Base-by-base conservation (phyloP, 208 protist genomes). In the Leishmania tropica region DNA sequence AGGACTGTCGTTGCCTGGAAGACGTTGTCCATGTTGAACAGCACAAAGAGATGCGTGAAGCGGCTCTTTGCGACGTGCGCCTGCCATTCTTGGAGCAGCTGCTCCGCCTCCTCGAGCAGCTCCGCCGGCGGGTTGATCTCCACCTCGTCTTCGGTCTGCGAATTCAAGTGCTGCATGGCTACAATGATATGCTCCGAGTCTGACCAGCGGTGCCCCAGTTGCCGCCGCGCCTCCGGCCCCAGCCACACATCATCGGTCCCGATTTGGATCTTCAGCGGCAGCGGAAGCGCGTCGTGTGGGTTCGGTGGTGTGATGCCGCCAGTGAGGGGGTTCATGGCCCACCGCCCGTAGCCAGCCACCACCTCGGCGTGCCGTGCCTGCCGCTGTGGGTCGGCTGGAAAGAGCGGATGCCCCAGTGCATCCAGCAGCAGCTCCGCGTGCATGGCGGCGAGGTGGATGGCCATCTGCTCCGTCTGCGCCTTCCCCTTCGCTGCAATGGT, bases 371-470 rank as follows among this genome's bases (percentile, higher is more conserved):
- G 93, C 65, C 83, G 81, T 11, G 85, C 85, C 86, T 97, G 94
- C 10, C 88, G 88, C 15, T 58, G 74, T 0, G 54, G 40, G 65
- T 95, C 90, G 1, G 75, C 42, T 17, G 92, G 91, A 64, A 96
- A 96, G 35, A 98, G 77, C 19, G 88, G 83, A 6, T 83, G 80
- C 0, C 87, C 92, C 35, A 95, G 78, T 0, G 92, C 90, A 67
- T 95, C 95, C 40, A 95, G 80, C 45, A 96, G 85, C 62, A 97
- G 82, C 81, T 97, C 92, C 42, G 90, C 93, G 83, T 96, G 92
- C 93, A 97, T 97, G 10, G 89, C 87, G 4, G 94, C 94, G 35
- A 97, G 88, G 47, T 87, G 80, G n/a, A 91, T 54, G 17, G 94
- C 92, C 60, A 92, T 79, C 42, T 95, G 86, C 74, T 85, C 60